Percentiles rank a stretch among this genome's conserved stretches.
phyloP scores from a whole-genome alignment of 2,329 filamentous ascomycete genomes.

The Colletotrichum godetiae region DNA sequence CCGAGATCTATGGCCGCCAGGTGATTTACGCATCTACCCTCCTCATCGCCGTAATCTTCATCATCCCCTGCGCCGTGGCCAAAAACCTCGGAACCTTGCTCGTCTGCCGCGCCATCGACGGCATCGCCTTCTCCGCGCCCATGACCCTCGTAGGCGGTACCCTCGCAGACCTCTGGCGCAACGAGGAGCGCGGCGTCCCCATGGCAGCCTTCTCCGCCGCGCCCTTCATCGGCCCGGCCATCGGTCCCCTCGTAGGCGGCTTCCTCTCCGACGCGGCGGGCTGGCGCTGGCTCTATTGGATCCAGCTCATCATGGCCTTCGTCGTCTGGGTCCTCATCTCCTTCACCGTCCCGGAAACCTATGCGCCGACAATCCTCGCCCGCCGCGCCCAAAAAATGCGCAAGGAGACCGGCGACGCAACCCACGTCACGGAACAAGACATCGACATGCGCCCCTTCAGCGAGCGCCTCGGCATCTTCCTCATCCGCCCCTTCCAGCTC shows the following conservation, averaged over 20 bases:
- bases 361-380: conserved; percentile 81
- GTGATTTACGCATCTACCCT: conserved; percentile 78
- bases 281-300: conserved; percentile 90
- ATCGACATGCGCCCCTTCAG: conserved; percentile 77
- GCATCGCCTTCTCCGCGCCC: conserved; percentile 85
- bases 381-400: conserved; percentile 78
- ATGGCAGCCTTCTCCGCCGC: conserved; percentile 89
- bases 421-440: conserved; percentile 83
- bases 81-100: conserved; percentile 82
- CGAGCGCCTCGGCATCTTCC: conserved; percentile 78
- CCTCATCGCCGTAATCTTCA: conserved; percentile 78
- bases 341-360: conserved; percentile 92
- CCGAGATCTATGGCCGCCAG: conserved; percentile 78
- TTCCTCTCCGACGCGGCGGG: conserved; percentile 76
- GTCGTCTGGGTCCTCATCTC: conserved; percentile 80
- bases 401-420: conserved; percentile 72
- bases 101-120: conserved; percentile 81
- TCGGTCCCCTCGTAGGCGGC: conserved; percentile 81
- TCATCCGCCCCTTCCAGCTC: conserved; percentile 86
- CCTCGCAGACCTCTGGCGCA: conserved; percentile 84
- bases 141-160: conserved; percentile 90
- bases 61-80: conserved; percentile 82
- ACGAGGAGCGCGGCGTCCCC: conserved; percentile 85
- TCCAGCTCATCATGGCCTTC: conserved; percentile 81
- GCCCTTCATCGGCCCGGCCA: conserved; percentile 84